Conservation (phyloP, 495 filamentous ascomycete genomes). For the Talaromyces ruber region DNA sequence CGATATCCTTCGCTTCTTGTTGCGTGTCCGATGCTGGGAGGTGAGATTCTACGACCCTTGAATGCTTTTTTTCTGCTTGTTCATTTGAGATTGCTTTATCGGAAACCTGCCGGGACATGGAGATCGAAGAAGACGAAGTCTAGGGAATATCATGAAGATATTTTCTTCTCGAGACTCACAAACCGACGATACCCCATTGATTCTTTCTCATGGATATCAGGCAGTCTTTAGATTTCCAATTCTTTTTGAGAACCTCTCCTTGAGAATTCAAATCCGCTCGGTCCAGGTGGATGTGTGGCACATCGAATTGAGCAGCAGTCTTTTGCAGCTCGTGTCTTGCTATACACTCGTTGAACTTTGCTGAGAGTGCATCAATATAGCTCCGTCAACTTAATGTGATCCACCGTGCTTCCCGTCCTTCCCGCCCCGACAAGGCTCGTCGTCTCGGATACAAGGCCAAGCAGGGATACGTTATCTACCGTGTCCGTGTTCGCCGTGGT, state of each 20-base stretch:
- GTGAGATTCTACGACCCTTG: constrained; percentile 59
- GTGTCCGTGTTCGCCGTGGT: constrained; percentile 92
- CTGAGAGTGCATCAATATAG: constrained; percentile 99
- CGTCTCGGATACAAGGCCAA: constrained; percentile 99
- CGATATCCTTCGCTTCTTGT: constrained; percentile 97
- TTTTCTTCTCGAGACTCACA: neutral
- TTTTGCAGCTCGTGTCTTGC: constrained; percentile 50
- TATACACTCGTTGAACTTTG: constrained; percentile 99
- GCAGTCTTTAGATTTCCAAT: constrained; percentile 1
- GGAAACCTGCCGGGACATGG: constrained; percentile 3
- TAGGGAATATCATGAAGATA: neutral
- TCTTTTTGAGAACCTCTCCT: neutral
- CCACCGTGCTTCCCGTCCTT: constrained; percentile 96
- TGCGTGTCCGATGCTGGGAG: constrained; percentile 99
- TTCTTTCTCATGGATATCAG: constrained; percentile 2
- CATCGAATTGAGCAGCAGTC: constrained; percentile 14
- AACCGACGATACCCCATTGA: neutral
- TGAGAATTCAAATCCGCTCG: neutral
- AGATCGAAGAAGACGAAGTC: neutral
- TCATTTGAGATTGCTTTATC: constrained; percentile 17
- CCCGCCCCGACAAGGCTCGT: constrained; percentile 98
- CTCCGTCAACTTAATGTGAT: constrained; percentile 97
- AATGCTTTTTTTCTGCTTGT: constrained; percentile 28
- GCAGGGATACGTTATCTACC: constrained; percentile 99
- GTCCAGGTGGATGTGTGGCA: constrained; percentile 43